Percentiles rank a stretch among this genome's conserved stretches.
phyloP scores from a whole-genome alignment of 1,284 basidiomycete genomes.

The Cryptococcus deneoformans region DNA sequence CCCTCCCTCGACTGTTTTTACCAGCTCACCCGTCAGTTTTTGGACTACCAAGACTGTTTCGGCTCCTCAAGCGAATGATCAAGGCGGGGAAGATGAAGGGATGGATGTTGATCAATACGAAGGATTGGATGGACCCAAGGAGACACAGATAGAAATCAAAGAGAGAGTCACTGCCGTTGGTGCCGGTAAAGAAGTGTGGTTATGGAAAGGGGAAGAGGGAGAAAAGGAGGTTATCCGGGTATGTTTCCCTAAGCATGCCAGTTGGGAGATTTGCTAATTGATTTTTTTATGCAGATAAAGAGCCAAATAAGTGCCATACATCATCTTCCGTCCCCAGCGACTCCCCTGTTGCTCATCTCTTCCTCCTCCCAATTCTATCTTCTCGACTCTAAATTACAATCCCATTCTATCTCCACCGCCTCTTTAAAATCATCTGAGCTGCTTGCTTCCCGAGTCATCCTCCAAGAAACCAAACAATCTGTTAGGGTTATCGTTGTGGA shows the following conservation, averaged over 20 bases:
- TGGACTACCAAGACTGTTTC: conserved; percentile 6
- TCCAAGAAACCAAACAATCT: not conserved
- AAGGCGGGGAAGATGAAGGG: conserved; percentile 5
- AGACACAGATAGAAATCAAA: conserved; percentile 5
- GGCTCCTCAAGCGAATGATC: not conserved
- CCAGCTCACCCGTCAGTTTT: conserved; percentile 40
- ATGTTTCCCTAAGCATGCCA: conserved; percentile 1
- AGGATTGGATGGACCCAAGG: not conserved
- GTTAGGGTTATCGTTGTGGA: conserved; percentile 15
- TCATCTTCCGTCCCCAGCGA: conserved; percentile 9
- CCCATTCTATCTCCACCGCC: conserved; percentile 1
- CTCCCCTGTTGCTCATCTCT: conserved; percentile 17
- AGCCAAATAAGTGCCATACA: conserved; percentile 14
- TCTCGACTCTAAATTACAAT: conserved; percentile 12
- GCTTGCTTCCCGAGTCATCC: conserved; percentile 12
- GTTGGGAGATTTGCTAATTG: conserved; percentile 5
- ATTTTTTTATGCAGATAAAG: not conserved
- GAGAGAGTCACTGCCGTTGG: conserved; percentile 35
- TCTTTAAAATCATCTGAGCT: not conserved
- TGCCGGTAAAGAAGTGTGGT: conserved; percentile 34
- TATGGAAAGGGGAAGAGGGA: conserved; percentile 39
- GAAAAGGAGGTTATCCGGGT: conserved; percentile 15
- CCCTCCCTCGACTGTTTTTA: conserved; percentile 42
- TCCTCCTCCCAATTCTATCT: conserved; percentile 14
- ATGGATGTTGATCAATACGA: conserved; percentile 17